phyloP scores from a whole-genome alignment of 208 protist genomes.

The Herpetomonas tarakana region DNA sequence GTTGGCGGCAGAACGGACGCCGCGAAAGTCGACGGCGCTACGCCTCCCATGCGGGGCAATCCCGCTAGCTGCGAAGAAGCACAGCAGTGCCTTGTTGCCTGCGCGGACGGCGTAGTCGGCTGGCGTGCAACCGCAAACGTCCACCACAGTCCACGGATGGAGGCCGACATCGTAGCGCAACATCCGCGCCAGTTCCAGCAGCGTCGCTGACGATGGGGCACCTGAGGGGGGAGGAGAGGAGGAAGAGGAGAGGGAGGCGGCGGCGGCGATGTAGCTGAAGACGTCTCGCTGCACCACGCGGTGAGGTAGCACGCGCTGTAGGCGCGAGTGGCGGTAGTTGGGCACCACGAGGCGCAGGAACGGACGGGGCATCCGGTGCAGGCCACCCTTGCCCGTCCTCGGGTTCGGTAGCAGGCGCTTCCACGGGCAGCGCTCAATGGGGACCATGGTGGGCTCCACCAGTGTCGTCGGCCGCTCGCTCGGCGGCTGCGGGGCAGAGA shows the following conservation, averaged over 20 bases:
- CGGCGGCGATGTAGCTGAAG: constrained; percentile 70
- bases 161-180: constrained; percentile 45
- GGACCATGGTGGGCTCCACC: constrained; percentile 44
- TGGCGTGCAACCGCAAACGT: constrained; percentile 64
- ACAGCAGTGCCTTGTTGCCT: constrained; percentile 16
- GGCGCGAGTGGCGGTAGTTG: constrained; percentile 13
- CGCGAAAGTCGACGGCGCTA: constrained; percentile 24
- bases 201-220: constrained; percentile 1
- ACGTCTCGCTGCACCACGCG: constrained; percentile 59
- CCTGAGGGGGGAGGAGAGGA: constrained; percentile 9
- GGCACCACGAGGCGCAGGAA: constrained; percentile 51
- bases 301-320: constrained; percentile 30
- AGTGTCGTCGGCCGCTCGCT: constrained; percentile 17
- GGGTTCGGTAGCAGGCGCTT: constrained; percentile 25
- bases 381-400: constrained; percentile 25
- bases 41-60: constrained; percentile 29
- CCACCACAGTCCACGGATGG: constrained; percentile 47
- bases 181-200: constrained; percentile 26
- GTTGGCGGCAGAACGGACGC: too few relatives aligned
- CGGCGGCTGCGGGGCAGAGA: constrained; percentile 33
- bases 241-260: constrained; percentile 15
- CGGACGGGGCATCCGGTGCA: constrained; percentile 35
- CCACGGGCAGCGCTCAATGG: constrained; percentile 16
- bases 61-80: constrained; percentile 39
- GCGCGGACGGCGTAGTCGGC: constrained; percentile 54